phyloP scores from a whole-genome alignment of 768 basidiomycete species.

The Trametes gibbosa region DNA sequence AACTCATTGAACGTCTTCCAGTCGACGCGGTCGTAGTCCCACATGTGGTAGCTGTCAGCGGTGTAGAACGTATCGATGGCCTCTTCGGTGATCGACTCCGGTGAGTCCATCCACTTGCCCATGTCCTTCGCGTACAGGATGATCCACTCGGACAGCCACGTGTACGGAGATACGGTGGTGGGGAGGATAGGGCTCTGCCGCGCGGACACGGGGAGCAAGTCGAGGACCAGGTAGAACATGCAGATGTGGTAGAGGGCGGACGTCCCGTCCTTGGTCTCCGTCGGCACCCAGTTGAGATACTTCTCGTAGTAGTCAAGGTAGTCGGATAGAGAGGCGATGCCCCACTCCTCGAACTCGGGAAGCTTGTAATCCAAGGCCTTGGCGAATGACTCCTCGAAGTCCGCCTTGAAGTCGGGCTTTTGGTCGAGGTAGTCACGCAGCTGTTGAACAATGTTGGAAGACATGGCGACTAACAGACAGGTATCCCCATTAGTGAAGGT shows the following conservation, averaged over 20 bases:
- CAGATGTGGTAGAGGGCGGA: conserved; percentile 17
- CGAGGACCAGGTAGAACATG: conserved; percentile 23
- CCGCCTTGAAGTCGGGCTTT: conserved; percentile 11
- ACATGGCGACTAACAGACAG: not conserved
- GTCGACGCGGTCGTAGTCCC: conserved; percentile 13
- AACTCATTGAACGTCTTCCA: conserved; percentile 26
- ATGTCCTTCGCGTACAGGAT: conserved; percentile 20
- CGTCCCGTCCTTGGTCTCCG: conserved; percentile 7
- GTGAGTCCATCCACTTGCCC: conserved; percentile 18
- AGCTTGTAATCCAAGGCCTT: conserved; percentile 2
- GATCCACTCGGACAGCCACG: conserved; percentile 20
- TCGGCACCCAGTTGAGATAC: conserved; percentile 18
- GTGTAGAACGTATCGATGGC: conserved; percentile 13
- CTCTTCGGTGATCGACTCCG: conserved; percentile 13
- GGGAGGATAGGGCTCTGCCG: conserved; percentile 16
- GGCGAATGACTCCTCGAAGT: conserved; percentile 9
- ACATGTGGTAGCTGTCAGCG: conserved; percentile 14
- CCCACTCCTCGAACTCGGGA: conserved; percentile 12
- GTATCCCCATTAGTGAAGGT: no score
- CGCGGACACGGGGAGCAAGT: conserved; percentile 3
- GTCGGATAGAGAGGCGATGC: conserved; percentile 15
- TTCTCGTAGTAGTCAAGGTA: conserved; percentile 16
- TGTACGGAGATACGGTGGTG: conserved; percentile 1
- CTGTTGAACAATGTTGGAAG: conserved; percentile 15
- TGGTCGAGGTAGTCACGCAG: conserved; percentile 9